Evolutionary conservation across 2,329 filamentous ascomycete species (phyloP).

Genomic region (Microcyclosporella mali): DNA sequence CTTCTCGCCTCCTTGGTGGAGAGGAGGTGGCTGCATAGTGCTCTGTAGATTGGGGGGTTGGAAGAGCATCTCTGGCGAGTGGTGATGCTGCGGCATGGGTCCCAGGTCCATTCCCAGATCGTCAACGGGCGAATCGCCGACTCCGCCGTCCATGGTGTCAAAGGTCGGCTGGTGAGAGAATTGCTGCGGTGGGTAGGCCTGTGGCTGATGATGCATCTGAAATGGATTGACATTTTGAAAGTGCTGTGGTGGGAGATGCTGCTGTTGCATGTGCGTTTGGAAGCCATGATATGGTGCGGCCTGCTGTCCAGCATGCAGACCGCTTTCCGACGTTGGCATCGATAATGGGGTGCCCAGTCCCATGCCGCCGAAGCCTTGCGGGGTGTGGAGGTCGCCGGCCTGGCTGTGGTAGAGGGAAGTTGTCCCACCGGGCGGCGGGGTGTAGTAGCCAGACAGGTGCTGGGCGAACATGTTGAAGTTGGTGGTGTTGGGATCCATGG

Average conservation of each 20-base stretch:
- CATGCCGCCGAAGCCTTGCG: slow-evolving; percentile 62
- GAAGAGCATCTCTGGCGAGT: slow-evolving; percentile 55
- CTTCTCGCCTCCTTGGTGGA: slow-evolving; percentile 43
- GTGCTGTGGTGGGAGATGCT: slow-evolving; percentile 46
- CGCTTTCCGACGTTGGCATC: slow-evolving; percentile 64
- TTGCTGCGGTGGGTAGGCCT: slow-evolving; percentile 66
- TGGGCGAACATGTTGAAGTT: slow-evolving; percentile 73
- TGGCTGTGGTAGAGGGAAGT: slow-evolving; percentile 76
- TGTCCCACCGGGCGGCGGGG: slow-evolving; percentile 74
- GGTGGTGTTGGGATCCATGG: slow-evolving; percentile 80
- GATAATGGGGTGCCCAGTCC: slow-evolving; percentile 76
- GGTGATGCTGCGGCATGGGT: slow-evolving; percentile 56
- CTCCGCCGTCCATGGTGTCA: slow-evolving; percentile 60
- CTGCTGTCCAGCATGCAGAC: slow-evolving; percentile 54
- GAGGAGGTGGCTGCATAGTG: slow-evolving; percentile 40
- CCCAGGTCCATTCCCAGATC: slow-evolving; percentile 48
- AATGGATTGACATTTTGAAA: slow-evolving; percentile 69
- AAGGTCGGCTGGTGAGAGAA: slow-evolving; percentile 79
- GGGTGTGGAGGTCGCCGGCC: slow-evolving; percentile 68
- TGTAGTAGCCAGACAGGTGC: slow-evolving; percentile 78
- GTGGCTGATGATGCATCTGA: slow-evolving; percentile 45
- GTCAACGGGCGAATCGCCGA: slow-evolving; percentile 61
- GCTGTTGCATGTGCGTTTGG: slow-evolving; percentile 52
- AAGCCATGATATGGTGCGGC: slow-evolving; percentile 61
- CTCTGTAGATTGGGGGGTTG: slow-evolving; percentile 44